Percentiles rank a stretch among this genome's conserved stretches.
Conservation (phyloP, 2,329 filamentous ascomycete genomes). For the Aspergillus pseudonomiae region DNA sequence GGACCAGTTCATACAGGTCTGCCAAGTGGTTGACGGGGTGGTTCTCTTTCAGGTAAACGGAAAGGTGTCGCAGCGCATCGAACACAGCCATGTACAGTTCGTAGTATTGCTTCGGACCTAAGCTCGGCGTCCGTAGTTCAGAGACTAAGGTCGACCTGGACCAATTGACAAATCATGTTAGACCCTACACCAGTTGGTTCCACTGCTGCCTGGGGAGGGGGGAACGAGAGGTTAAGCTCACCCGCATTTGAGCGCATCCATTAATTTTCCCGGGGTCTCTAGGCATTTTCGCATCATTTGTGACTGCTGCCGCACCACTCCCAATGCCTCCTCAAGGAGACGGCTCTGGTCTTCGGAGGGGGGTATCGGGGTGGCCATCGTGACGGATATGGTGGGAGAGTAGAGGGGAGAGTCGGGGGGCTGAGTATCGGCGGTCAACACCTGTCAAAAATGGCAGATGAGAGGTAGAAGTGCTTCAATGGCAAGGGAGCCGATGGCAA, state of each 20-base stretch:
- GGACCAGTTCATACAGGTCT: constrained; percentile 95
- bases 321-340: constrained; percentile 94
- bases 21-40: constrained; percentile 97
- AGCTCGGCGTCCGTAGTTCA: constrained; percentile 93
- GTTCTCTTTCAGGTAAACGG: constrained; percentile 93
- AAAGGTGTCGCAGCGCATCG: constrained; percentile 93
- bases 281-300: constrained; percentile 96
- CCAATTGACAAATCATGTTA: constrained; percentile 19
- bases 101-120: constrained; percentile 99
- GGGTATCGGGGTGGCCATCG: constrained; percentile 58
- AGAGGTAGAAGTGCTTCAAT: constrained; percentile 15
- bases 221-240: constrained; percentile 53
- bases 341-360: constrained; percentile 80
- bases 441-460: constrained; percentile 23
- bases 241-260: constrained; percentile 99
- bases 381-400: constrained; percentile 30
- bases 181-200: constrained; percentile 13
- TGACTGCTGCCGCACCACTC: constrained; percentile 95
- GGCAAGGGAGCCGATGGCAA: constrained; percentile 10
- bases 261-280: constrained; percentile 95
- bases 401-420: constrained; percentile 20
- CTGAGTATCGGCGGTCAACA: constrained; percentile 30
- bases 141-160: constrained; percentile 92
- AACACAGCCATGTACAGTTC: constrained; percentile 99
- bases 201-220: constrained; percentile 30